phyloP scores from a whole-genome alignment of 2,329 filamentous ascomycete genomes.

The Fusarium compactum region DNA sequence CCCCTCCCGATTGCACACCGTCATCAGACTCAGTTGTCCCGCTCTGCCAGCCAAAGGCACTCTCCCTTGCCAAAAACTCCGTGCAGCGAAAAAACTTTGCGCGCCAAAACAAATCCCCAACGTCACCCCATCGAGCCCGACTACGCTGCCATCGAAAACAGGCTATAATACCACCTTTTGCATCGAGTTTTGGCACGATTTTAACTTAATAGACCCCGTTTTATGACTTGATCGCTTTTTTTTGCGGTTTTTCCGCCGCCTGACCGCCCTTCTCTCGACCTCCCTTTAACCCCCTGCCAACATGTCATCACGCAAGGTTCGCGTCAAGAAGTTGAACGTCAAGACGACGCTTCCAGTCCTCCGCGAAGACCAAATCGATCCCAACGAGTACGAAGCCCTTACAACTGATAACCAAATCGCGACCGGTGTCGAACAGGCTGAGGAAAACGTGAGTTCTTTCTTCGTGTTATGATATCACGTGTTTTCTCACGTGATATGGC shows the following conservation, averaged over 20 bases:
- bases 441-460: conserved; percentile 87
- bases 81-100: conserved; percentile 64
- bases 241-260: conserved; percentile 69
- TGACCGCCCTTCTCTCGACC: conserved; percentile 54
- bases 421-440: conserved; percentile 95
- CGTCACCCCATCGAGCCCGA: conserved; percentile 66
- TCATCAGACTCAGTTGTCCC: conserved; percentile 41
- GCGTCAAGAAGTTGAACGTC: conserved; percentile 91
- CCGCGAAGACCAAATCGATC: conserved; percentile 90
- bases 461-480: conserved; percentile 61
- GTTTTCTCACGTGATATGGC: conserved; percentile 58
- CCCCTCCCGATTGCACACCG: conserved; percentile 40
- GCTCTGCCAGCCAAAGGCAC: conserved; percentile 32
- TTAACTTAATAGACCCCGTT: conserved; percentile 66
- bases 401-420: conserved; percentile 88
- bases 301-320: conserved; percentile 77
- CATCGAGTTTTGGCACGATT: conserved; percentile 64
- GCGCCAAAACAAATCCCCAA: conserved; percentile 66
- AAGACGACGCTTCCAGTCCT: conserved; percentile 90
- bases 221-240: conserved; percentile 75
- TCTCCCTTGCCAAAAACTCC: conserved; percentile 50
- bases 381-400: conserved; percentile 86
- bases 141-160: conserved; percentile 67
- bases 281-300: conserved; percentile 57
- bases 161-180: conserved; percentile 61